Evolutionary conservation across 768 basidiomycete genomes (phyloP).

Genomic region (Daedaleopsis nitida): DNA sequence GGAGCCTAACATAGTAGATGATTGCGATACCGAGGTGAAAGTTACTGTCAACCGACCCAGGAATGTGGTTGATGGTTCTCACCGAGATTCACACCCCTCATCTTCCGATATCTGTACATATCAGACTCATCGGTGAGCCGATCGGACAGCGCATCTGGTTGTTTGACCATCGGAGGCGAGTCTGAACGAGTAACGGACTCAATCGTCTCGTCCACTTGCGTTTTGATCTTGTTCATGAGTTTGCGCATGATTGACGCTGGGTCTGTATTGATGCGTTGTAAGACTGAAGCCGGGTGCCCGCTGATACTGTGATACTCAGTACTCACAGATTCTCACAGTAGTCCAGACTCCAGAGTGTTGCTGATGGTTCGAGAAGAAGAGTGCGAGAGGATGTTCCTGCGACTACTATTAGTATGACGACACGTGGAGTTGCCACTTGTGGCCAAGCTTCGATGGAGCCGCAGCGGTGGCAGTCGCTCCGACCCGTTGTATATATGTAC

Average conservation of each 20-base stretch:
- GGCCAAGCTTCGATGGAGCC: too few species aligned
- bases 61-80: conserved; percentile 26
- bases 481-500: too few species aligned
- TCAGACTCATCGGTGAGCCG: conserved; percentile 28
- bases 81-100: conserved; percentile 85
- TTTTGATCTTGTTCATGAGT: background rate
- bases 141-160: background rate
- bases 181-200: background rate
- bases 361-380: too few species aligned
- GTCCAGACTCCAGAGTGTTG: too few species aligned
- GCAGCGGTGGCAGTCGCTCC: too few species aligned
- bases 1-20: conserved; percentile 47
- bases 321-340: too few species aligned
- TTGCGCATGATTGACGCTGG: background rate
- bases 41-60: conserved; percentile 1
- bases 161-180: background rate
- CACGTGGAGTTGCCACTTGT: too few species aligned
- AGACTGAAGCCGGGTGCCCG: too few species aligned
- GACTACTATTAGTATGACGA: too few species aligned
- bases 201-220: background rate
- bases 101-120: conserved; percentile 64
- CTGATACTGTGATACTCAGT: too few species aligned
- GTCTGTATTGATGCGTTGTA: background rate
- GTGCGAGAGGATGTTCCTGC: too few species aligned
- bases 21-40: too few species aligned